Conservation (phyloP, 768 basidiomycete genomes). For the Postia placenta region DNA sequence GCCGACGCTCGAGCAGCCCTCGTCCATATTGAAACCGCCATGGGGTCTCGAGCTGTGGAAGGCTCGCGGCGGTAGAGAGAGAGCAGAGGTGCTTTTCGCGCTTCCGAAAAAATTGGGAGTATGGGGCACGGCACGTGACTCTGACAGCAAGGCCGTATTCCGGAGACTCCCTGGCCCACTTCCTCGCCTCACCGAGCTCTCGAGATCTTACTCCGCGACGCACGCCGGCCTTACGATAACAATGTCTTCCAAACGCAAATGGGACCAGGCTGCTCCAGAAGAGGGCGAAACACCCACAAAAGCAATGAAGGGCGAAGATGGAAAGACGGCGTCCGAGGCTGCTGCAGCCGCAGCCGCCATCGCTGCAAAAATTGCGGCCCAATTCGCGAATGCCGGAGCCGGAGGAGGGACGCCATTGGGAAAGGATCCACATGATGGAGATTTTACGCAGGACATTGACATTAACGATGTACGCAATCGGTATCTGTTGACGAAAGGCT, state of each 20-base stretch:
- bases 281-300: conserved; percentile 39
- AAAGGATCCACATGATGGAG: conserved; percentile 69
- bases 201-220: no score
- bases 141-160: no score
- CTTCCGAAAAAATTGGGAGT: not conserved
- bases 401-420: conserved; percentile 35
- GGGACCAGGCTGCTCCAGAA: conserved; percentile 61
- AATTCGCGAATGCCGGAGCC: conserved; percentile 46
- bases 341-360: conserved; percentile 81
- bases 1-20: conserved; percentile 1
- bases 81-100: not conserved
- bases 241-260: conserved; percentile 76
- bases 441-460: conserved; percentile 88
- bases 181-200: no score
- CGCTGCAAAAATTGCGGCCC: conserved; percentile 92
- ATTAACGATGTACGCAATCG: conserved; percentile 96
- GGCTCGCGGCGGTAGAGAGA: not conserved
- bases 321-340: conserved; percentile 60
- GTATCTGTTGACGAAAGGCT: conserved; percentile 89
- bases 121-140: no score
- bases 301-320: conserved; percentile 41
- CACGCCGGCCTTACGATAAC: no score
- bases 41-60: conserved; percentile 3
- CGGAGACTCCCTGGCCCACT: no score
- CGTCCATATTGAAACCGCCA: conserved; percentile 6